These are phyloP conservation scores for Colletotrichum scovillei DNA, from an alignment of 2,329 filamentous ascomycete genomes.

Conservation along the genomic window DNA sequence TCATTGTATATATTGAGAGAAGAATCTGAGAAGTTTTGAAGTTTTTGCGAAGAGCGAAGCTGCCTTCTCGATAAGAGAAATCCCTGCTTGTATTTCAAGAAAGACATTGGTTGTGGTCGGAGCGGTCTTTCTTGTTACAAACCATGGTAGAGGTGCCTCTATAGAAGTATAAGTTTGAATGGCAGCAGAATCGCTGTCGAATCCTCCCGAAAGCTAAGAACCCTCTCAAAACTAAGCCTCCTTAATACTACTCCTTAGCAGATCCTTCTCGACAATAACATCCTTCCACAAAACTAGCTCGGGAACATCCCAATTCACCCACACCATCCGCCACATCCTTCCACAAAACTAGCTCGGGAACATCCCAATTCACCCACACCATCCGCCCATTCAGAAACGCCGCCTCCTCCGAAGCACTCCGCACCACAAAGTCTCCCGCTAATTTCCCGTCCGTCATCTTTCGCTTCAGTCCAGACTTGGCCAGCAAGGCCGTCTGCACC, in stretches of 20 bases:
- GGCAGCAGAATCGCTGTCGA: too few species aligned
- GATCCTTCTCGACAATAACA: slow-evolving; percentile 35
- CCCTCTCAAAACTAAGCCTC: neutral
- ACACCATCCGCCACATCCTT: slow-evolving; percentile 40
- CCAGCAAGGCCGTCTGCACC: slow-evolving; percentile 9
- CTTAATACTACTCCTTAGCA: slow-evolving; percentile 26
- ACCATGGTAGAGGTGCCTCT: too few species aligned
- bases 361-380: slow-evolving; percentile 49
- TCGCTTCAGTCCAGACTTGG: slow-evolving; percentile 13
- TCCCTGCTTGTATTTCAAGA: neutral
- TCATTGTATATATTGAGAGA: slow-evolving; percentile 13
- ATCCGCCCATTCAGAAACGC: slow-evolving; percentile 47
- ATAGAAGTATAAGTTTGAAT: too few species aligned
- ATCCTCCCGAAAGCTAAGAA: neutral
- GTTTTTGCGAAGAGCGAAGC: neutral
- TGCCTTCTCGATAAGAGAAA: neutral
- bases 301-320: slow-evolving; percentile 49
- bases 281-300: slow-evolving; percentile 37
- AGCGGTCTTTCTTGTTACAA: too few species aligned
- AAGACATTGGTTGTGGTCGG: too few species aligned
- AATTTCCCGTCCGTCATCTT: slow-evolving; percentile 32
- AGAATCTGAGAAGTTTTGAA: neutral
- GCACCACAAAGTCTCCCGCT: slow-evolving; percentile 45
- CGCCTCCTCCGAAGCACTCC: slow-evolving; percentile 43
- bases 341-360: slow-evolving; percentile 40